A percentile compares a stretch with the other conserved stretches of the same genome.
phyloP scores from a whole-genome alignment of 352 stramenopile genomes.

The Pythium periplocum region DNA sequence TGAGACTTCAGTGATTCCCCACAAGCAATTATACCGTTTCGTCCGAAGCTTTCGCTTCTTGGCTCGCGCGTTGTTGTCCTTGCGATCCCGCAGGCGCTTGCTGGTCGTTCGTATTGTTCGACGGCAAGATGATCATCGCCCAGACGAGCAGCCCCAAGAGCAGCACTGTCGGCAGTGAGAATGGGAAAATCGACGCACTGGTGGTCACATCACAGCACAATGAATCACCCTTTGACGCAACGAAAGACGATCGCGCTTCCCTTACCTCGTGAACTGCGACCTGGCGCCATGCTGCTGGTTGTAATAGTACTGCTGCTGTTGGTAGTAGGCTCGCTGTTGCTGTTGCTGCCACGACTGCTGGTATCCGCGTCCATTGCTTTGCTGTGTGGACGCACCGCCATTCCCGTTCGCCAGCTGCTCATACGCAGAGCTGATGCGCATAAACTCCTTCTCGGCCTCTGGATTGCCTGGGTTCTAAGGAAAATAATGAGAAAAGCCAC shows the following conservation, averaged over 20 bases:
- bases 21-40: too few species aligned
- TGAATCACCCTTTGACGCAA: too few species aligned
- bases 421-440: slow-evolving; percentile 71
- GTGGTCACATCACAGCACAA: too few species aligned
- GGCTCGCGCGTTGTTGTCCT: not conserved
- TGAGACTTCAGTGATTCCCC: too few species aligned
- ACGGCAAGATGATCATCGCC: slow-evolving; percentile 37
- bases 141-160: slow-evolving; percentile 34
- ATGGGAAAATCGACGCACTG: slow-evolving; percentile 31
- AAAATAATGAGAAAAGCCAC: not conserved
- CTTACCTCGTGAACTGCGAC: not conserved
- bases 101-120: slow-evolving; percentile 4
- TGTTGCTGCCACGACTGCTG: slow-evolving; percentile 19
- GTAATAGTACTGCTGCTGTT: slow-evolving; percentile 37
- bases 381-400: not conserved
- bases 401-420: slow-evolving; percentile 44
- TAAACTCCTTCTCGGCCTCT: slow-evolving; percentile 66
- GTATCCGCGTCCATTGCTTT: slow-evolving; percentile 3
- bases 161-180: slow-evolving; percentile 35
- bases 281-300: slow-evolving; percentile 15
- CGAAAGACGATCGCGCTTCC: too few species aligned
- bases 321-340: slow-evolving; percentile 37
- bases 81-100: not conserved
- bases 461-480: slow-evolving; percentile 54
- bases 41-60: too few species aligned